Percentiles rank a stretch among this genome's conserved stretches.
phyloP scores from a whole-genome alignment of 108 stramenopile species.

The Skeletonema marinoi region DNA sequence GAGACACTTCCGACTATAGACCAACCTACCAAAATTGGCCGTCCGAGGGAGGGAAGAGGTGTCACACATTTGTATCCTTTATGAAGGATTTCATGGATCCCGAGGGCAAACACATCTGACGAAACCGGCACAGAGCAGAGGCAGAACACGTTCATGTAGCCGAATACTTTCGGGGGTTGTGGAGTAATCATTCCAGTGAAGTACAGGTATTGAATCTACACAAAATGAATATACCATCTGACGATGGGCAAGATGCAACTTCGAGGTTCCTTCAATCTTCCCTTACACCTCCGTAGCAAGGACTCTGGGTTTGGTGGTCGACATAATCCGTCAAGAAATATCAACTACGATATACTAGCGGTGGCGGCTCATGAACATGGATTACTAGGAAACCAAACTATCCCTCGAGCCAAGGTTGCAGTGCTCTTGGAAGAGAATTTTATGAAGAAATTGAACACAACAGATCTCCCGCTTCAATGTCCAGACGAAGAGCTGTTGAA shows the following conservation, averaged over 20 bases:
- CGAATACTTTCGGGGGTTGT: neutral
- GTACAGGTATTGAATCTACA: neutral
- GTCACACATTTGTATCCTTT: neutral
- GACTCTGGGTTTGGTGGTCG: neutral
- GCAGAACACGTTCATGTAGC: neutral
- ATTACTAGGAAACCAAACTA: neutral
- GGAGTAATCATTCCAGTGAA: neutral
- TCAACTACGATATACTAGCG: neutral
- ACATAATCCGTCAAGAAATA: neutral
- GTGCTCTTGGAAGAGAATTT: neutral
- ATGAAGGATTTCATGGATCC: neutral
- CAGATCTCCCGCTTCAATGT: neutral
- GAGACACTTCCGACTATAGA: neutral
- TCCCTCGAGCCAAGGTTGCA: neutral
- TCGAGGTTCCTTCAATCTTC: neutral
- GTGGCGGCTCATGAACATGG: neutral
- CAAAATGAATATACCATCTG: neutral
- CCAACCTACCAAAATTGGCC: neutral
- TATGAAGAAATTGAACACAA: neutral
- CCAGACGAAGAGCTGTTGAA: neutral
- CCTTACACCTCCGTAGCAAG: neutral
- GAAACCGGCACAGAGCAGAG: neutral
- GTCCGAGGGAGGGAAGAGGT: neutral
- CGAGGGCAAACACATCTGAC: neutral
- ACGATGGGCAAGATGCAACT: neutral